Evolutionary conservation across 306 rosid species (phyloP), one percentile per base, ranked within the genome.

Genomic region (Vigna angularis): DNA sequence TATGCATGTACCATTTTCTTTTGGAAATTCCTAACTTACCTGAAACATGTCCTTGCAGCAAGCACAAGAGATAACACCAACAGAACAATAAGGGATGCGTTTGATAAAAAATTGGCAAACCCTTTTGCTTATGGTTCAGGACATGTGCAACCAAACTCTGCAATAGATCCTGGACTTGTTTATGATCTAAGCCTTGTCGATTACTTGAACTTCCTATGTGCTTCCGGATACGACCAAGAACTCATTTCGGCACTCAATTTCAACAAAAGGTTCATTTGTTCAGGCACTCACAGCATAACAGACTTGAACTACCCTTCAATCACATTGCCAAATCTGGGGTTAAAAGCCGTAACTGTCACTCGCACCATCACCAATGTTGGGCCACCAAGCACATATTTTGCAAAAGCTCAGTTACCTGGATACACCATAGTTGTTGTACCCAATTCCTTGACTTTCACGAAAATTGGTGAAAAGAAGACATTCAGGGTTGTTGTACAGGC

Each of bases 251-350:
- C 82, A 61, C 80, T 9, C 9, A 75, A 83, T 66, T 72, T 57
- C 76, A 83, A 83, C 3, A 70, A 26, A 9, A 49, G 66, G 12
- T 79, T 72, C 58, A 61, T 0, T 9, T 92, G 97, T 65, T 73
- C 73, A 47, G 63, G 55, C 24, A 59, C 85, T 17, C 84, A 59
- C 52, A 90, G 64, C 5, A 30, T 83, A 16, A 53, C 66, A 7
- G 87, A 90, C 79, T 80, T 92, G 50, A 92, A 92, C 81, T 88
- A 92, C 82, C 97, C 97, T 64, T 87, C 96, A 44, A 87, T 92
- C 79, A 71, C 85, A 53, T 75, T 92, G n/a, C 87, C 88, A 9
- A 53, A 78, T 81, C 84, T 87, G 2, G 61, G 73, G 0, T 67
- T 77, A 50, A 79, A 74, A 3, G 48, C 81, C 0, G 18, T 77